Evolutionary conservation across 352 stramenopile genomes (phyloP), one percentile per base, ranked within the genome.

Genomic region (Blastocystis hominis): DNA sequence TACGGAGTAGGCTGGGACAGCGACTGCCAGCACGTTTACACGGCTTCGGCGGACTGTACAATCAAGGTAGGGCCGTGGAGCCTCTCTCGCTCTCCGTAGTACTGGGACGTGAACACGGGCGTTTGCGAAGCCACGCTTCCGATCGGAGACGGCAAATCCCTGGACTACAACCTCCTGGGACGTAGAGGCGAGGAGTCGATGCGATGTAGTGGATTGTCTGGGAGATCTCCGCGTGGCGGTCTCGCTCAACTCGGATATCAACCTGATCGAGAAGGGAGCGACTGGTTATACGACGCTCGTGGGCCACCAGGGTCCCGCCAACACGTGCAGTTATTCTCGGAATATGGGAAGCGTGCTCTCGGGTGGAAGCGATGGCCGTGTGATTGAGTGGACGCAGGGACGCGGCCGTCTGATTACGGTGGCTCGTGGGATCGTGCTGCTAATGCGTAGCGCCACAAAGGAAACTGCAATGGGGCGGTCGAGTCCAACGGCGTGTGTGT

Each of bases 1-100:
- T 95, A 95, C 89, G 94, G 92, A 61, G 92, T 94, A 10, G 92
- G 90, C 59, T 95, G 92, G 93, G 94, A 92, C 86, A 91, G 92
- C 0, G 92, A 95, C 89, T 91, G 91, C 47, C 92, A 90, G 90
- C 93, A 95, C 88, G 38, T 95, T 66, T 86, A 95, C 24, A 95
- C 93, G 13, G 94, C 92, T 36, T 95, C 93, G 24, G 93, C 92
- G 6, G 93, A 95, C 86, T 94, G 94, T 90, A 95, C 92, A 0
- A 92, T 95, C 34, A 86, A 94, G 54, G 89, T 95, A 17, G 47
- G 3, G 7, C 20, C 13, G 13, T 1, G 2, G 50, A n/a, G n/a
- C n/a, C n/a, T n/a, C n/a, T n/a, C 42, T 64, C 20, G 66, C n/a
- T n/a, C n/a, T 7, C 7, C 36, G 47, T 81, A 81, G 72, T 81